phyloP scores from a whole-genome alignment of 441 rosid species.

The Pelargonium citronellum region DNA sequence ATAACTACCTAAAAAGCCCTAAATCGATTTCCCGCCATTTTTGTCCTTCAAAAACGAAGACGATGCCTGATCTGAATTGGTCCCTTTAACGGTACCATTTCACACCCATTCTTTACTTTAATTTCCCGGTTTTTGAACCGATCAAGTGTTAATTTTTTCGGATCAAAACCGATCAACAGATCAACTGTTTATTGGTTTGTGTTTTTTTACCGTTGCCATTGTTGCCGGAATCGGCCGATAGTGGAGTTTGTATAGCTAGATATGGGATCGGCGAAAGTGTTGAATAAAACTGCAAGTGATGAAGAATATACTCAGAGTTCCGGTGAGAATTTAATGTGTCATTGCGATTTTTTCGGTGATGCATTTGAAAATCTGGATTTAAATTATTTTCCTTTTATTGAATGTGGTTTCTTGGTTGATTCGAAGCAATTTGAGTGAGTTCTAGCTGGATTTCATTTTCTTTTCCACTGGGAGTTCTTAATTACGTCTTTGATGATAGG shows the following conservation, averaged over 20 bases:
- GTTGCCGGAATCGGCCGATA: conserved; percentile 15
- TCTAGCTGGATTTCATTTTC: not conserved
- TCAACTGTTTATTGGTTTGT: not conserved
- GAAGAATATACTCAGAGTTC: not conserved
- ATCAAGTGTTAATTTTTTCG: too few species aligned
- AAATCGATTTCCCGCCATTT: conserved; percentile 9
- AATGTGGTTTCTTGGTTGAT: not conserved
- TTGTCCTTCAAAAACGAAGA: not conserved
- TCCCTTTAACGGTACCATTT: not conserved
- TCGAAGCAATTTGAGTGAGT: too few species aligned
- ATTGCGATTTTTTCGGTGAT: not conserved
- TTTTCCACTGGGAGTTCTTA: not conserved
- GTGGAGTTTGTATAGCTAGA: not conserved
- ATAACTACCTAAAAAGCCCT: not conserved
- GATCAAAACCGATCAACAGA: not conserved
- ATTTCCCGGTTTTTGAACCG: not conserved
- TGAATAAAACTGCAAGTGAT: not conserved
- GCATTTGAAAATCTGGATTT: not conserved
- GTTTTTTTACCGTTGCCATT: not conserved
- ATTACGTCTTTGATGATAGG: too few species aligned
- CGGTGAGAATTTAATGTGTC: not conserved
- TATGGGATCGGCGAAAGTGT: conserved; percentile 8
- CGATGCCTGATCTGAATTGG: not conserved
- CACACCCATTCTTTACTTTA: not conserved
- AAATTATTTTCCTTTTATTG: not conserved